phyloP scores from a whole-genome alignment of 805 yeast genomes.

The Dipodascopsis tothii region DNA sequence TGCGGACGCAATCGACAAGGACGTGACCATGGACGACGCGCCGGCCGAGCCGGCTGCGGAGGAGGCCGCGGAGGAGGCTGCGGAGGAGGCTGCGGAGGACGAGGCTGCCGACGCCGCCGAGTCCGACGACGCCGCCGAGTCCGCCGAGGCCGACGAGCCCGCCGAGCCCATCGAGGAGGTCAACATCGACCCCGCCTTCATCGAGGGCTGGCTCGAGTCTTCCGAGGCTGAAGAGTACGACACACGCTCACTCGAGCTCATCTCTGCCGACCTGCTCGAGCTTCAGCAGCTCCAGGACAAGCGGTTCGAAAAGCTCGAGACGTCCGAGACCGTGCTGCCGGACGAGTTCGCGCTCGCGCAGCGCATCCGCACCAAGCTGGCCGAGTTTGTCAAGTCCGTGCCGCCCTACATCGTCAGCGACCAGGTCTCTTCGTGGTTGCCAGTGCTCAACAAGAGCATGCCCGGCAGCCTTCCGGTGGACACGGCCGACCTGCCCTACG shows the following conservation, averaged over 20 bases:
- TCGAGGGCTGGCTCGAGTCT: slow-evolving; percentile 8
- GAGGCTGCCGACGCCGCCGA: slow-evolving; percentile 23
- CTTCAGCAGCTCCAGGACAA: slow-evolving; percentile 45
- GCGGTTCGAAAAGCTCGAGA: slow-evolving; percentile 33
- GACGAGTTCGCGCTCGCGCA: slow-evolving; percentile 31
- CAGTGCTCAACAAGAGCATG: slow-evolving; percentile 10
- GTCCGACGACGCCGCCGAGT: slow-evolving; percentile 16
- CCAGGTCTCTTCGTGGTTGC: slow-evolving; percentile 16
- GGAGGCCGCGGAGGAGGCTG: slow-evolving; percentile 8
- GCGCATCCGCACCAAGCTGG: slow-evolving; percentile 8
- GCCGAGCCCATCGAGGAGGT: slow-evolving; percentile 9
- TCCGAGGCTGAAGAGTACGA: slow-evolving; percentile 19
- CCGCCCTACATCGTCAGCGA: slow-evolving; percentile 19
- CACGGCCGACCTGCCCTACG: slow-evolving; percentile 2
- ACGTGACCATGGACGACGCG: slow-evolving; percentile 14
- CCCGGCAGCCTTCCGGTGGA: slow-evolving; percentile 21
- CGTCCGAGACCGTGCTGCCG: slow-evolving; percentile 19
- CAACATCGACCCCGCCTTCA: slow-evolving; percentile 15
- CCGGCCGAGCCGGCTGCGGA: background rate
- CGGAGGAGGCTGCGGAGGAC: slow-evolving; percentile 13
- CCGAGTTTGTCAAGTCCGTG: slow-evolving; percentile 7
- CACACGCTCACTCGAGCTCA: slow-evolving; percentile 34
- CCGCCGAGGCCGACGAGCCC: background rate
- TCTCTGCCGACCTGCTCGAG: slow-evolving; percentile 42
- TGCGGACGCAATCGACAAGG: slow-evolving; percentile 19